Evolutionary conservation across 2,329 filamentous ascomycete species (phyloP), one percentile per base, ranked within the genome.

Genomic region (Fusarium globosum): DNA sequence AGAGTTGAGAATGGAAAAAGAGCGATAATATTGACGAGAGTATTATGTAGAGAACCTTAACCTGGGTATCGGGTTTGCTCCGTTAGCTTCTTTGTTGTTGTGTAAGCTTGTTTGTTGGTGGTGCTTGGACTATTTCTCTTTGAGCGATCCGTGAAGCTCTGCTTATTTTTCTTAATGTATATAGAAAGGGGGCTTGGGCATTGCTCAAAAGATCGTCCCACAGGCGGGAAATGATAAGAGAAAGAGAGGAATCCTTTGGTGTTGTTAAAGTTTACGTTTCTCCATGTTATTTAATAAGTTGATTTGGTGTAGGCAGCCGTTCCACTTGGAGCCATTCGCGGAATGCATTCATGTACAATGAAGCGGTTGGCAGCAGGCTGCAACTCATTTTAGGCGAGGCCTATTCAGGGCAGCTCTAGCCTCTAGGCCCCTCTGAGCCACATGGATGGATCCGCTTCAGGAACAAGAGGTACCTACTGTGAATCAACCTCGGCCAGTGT

Each of bases 301-400:
- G 58, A 71, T 63, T 42, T 21, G 64, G 58, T n/a, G 62, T 39
- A 74, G 71, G 70, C 65, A 72, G 59, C 56, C 42, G 67, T 63
- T 38, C 59, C 45, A 41, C 56, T 23, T 36, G n/a, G n/a, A 46
- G 35, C 57, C n/a, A 28, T 46, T 48, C 45, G 36, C 21, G 60
- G 49, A 58, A 62, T 46, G 51, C 30, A 45, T 38, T 36, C 23
- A 59, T 59, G 57, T 63, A 65, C 61, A 61, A 64, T 41, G 26
- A 45, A 46, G 60, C 61, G 63, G 71, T 68, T 65, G 68, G 65
- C 67, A 74, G 65, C 57, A 77, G 75, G 61, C 73, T 77, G 65
- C 71, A 74, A 49, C 43, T 62, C 46, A 59, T 55, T 56, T 58
- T 52, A 68, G 63, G 48, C 46, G 58, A 74, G 65, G 64, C 46